Evolutionary conservation across 805 yeast species (phyloP).

Genomic region (Spathaspora gorwiae): DNA sequence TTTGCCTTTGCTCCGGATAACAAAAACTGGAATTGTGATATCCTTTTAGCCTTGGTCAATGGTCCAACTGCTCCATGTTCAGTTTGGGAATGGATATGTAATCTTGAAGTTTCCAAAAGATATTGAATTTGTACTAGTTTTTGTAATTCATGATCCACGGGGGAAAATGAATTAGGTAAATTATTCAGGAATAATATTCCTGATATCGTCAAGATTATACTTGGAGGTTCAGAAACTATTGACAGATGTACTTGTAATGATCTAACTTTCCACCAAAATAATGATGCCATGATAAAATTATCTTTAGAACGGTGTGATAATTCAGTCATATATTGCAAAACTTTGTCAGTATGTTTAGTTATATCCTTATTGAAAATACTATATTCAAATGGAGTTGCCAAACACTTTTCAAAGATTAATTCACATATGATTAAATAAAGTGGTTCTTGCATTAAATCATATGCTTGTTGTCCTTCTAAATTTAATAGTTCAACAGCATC

Average conservation of each 20-base stretch:
- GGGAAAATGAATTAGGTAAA: constrained; percentile 26
- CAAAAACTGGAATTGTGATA: constrained; percentile 58
- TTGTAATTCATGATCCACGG: constrained; percentile 25
- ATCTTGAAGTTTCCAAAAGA: constrained; percentile 65
- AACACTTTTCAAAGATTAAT: constrained; percentile 34
- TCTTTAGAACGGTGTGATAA: constrained; percentile 8
- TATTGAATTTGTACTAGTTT: constrained; percentile 42
- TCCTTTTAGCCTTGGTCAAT: constrained; percentile 49
- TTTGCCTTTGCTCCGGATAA: constrained; percentile 87
- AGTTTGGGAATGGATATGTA: constrained; percentile 55
- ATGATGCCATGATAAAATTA: constrained; percentile 41
- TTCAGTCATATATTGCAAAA: constrained; percentile 3
- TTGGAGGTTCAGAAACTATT: constrained; percentile 58
- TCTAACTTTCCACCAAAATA: constrained; percentile 75
- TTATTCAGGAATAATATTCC: constrained; percentile 34
- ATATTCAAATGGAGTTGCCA: constrained; percentile 37
- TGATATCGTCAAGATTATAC: constrained; percentile 41
- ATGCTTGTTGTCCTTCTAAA: constrained; percentile 68
- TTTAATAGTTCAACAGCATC: constrained; percentile 40
- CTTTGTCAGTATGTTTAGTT: constrained; percentile 2
- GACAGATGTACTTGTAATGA: constrained; percentile 61
- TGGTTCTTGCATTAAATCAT: constrained; percentile 44
- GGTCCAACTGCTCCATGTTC: constrained; percentile 58
- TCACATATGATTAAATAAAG: constrained; percentile 26
- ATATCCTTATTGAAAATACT: constrained; percentile 29